Base-by-base conservation (phyloP, 164 flowering plant genomes). In the Nymphaea thermarum region DNA sequence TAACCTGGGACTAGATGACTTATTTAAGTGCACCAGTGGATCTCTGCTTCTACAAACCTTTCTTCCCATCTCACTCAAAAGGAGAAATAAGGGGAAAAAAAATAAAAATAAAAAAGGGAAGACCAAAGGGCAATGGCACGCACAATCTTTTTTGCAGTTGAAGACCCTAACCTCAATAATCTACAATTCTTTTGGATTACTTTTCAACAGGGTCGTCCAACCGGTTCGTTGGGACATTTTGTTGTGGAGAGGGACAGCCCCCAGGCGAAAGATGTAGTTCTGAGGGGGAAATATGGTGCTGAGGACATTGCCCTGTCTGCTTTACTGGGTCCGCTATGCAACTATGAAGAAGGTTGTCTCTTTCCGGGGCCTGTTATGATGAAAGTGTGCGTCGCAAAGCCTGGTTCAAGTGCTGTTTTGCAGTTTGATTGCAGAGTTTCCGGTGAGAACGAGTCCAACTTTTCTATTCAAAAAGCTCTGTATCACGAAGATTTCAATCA, bases 221-320 rank as follows among this genome's bases (percentile, higher is more conserved):
- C 62, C 69, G 87, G 82, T 67, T 75, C 83, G 43, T 65, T 76
- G 66, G 89, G 82, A n/a, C 84, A 75, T 73, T 91, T 89, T 55
- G 68, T 51, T 15, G 17, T 91, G 72, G 89, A 82, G 0, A 85
- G 83, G 84, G 88, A 89, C 65, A 80, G 84, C 8, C 70, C 80
- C 3, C 65, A 79, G 55, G 78, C 85, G 17, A 77, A 84, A 75
- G 98, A 91, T 71, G 86, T 91, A 73, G 70, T 89, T 70, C 66
- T 91, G 78, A 76, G 85, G 71, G 80, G 78, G 70, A 87, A 82
- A 77, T 77, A 74, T 60, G 83, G 77, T 61, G 67, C 81, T 0
- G 94, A 85, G 72, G 96, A 91, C 73, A 79, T 89, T 61, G 92
- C 83, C 15, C 75, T 89, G 65, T 91, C 98, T 16, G 96, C 93